Base-by-base conservation (phyloP, 140 eudicot genomes). In the Oenanthe javanica region DNA sequence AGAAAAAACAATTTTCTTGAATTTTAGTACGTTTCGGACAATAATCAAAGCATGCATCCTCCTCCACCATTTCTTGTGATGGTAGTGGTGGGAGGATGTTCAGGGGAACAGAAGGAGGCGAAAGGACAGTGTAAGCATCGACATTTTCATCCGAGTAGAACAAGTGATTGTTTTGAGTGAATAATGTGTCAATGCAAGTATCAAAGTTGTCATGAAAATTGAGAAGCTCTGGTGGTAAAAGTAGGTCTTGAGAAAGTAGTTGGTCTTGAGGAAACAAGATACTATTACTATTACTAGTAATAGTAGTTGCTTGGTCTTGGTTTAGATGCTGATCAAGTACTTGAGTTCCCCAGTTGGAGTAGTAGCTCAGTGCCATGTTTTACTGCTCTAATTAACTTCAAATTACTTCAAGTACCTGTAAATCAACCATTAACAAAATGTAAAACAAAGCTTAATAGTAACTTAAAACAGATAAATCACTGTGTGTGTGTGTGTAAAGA, bases 341-440 rank as follows among this genome's bases (percentile, higher is more conserved):
- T n/a, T 59, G 69, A 25, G 69, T 11, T 36, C 69, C 70, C 80
- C 80, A 63, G 55, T 78, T 78, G 81, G 61, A 59, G 59, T 45
- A 78, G 81, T 78, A 78, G 81, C 75, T 78, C 45, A 78, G 42
- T 40, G 63, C 81, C 81, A 78, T 78, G n/a, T 45, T 27, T 31
- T 4, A 19, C 31, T 31, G 38, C 36, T n/a, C 36, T n/a, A 61
- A n/a, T n/a, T 13, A 61, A 61, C 70, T 61, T 21, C 5, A 51
- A 51, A 51, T 51, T 4, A 51, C 57, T 51, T 51, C 10, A 31
- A 67, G 18, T 31, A 67, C 73, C 73, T 67, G 73, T 11, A 31
- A 67, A 67, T 31, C 46, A 67, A 67, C 9, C 67, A 64, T 25
- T 25, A 64, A n/a, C 31, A 63, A 23, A 63, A 63, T 14, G 25